Percentiles rank a stretch among this genome's conserved stretches.
These are phyloP conservation scores for Ophiosphaerella korrae DNA, from an alignment of 2,329 filamentous ascomycete species.

Conservation along the genomic window DNA sequence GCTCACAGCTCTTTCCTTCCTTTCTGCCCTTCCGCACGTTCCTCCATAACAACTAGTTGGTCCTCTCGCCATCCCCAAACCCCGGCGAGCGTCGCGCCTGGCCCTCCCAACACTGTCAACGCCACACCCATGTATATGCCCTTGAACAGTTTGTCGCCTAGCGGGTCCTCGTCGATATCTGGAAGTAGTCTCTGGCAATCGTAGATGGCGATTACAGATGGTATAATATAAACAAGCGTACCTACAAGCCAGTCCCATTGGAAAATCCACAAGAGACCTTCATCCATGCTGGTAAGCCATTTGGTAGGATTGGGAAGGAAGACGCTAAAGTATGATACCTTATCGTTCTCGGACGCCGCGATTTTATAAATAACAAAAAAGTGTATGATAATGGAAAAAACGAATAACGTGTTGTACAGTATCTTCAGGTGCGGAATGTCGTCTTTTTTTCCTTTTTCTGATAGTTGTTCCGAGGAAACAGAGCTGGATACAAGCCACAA, in stretches of 20 bases:
- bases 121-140: constrained; percentile 7
- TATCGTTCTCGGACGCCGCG: constrained; percentile 13
- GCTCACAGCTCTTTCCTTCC: constrained; percentile 16
- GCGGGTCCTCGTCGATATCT: constrained; percentile 9
- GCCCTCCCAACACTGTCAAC: constrained; percentile 14
- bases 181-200: constrained; percentile 16
- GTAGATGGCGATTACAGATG: constrained; percentile 14
- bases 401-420: constrained; percentile 13
- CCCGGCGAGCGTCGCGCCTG: constrained; percentile 14
- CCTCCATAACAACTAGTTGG: constrained; percentile 17
- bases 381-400: constrained; percentile 9
- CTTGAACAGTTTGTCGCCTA: constrained; percentile 11
- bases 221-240: constrained; percentile 4
- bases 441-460: constrained; percentile 9
- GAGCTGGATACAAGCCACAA: constrained; percentile 19
- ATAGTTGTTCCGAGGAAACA: constrained; percentile 3
- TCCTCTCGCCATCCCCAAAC: constrained; percentile 24
- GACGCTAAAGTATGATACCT: constrained; percentile 11
- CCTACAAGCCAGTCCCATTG: constrained; percentile 25
- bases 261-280: constrained; percentile 22
- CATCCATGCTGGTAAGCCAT: constrained; percentile 10
- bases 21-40: neutral
- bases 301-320: constrained; percentile 15
- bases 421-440: constrained; percentile 15
- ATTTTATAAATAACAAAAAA: constrained; percentile 17